Evolutionary conservation across 164 flowering plant species (phyloP).

Genomic region (Stephania japonica): DNA sequence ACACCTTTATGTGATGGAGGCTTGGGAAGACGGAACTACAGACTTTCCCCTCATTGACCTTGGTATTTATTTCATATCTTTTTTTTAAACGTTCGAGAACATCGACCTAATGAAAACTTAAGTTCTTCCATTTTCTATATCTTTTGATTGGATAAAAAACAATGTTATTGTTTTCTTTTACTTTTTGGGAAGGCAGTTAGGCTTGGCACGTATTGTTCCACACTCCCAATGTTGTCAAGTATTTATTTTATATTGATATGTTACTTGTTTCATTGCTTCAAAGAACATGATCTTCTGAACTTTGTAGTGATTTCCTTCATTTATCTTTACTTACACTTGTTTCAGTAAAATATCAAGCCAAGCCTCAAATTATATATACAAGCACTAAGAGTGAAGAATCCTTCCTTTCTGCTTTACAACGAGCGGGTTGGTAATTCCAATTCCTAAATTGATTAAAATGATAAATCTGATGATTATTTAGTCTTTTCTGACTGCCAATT

Average conservation of each 20-base stretch:
- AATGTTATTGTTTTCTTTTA: background rate
- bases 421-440: slow-evolving; percentile 47
- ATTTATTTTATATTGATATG: background rate
- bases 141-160: background rate
- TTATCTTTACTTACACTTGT: slow-evolving; percentile 8
- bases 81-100: background rate
- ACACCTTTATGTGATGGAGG: slow-evolving; percentile 84
- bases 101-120: background rate
- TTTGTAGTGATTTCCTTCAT: background rate
- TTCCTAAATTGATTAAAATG: background rate
- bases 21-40: slow-evolving; percentile 78
- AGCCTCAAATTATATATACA: slow-evolving; percentile 68
- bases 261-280: slow-evolving; percentile 9
- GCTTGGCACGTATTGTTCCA: background rate
- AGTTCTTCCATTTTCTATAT: background rate
- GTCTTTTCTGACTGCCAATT: slow-evolving; percentile 18
- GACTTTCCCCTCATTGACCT: slow-evolving; percentile 74
- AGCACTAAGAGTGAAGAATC: slow-evolving; percentile 91
- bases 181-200: background rate
- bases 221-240: background rate
- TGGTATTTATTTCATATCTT: slow-evolving; percentile 35
- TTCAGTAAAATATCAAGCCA: slow-evolving; percentile 89
- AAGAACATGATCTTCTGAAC: background rate
- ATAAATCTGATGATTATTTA: background rate
- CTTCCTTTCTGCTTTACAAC: slow-evolving; percentile 72